phyloP scores from a whole-genome alignment of 768 basidiomycete genomes.

The Leucosporidium creatinivorum region DNA sequence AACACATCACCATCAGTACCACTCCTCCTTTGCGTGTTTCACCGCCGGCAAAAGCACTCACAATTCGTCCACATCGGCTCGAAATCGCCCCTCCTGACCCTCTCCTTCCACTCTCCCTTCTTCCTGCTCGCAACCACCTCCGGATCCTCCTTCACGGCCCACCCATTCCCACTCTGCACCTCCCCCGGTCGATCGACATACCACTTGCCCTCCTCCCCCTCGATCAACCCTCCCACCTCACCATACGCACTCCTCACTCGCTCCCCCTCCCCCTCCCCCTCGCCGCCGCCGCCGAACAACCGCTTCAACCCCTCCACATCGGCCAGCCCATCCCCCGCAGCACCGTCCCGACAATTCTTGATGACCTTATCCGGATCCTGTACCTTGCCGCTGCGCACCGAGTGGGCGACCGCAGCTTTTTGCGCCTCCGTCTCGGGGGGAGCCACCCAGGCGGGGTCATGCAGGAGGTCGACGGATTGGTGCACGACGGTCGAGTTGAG shows the following conservation, averaged over 20 bases:
- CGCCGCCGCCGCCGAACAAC: no score
- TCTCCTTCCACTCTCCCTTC: constrained; percentile 37
- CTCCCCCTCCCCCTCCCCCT: not conserved
- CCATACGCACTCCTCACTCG: constrained; percentile 24
- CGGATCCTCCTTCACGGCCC: constrained; percentile 19
- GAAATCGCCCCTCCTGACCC: constrained; percentile 24
- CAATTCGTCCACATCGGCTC: constrained; percentile 31
- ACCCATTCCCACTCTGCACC: constrained; percentile 38
- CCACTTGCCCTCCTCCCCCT: constrained; percentile 18
- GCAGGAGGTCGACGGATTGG: constrained; percentile 25
- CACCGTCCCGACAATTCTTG: constrained; percentile 61
- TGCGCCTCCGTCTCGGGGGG: constrained; percentile 18
- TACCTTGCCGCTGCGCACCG: constrained; percentile 44
- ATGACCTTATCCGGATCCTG: constrained; percentile 64
- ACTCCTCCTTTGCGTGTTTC: constrained; percentile 64
- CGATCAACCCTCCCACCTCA: constrained; percentile 33
- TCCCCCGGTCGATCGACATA: constrained; percentile 18
- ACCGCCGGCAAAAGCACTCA: not conserved
- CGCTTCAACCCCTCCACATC: constrained; percentile 51
- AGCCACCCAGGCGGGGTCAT: constrained; percentile 20
- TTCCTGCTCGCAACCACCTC: constrained; percentile 59
- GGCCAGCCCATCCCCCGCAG: constrained; percentile 61
- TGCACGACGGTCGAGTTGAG: constrained; percentile 25
- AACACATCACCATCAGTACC: no score
- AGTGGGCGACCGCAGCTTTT: constrained; percentile 40